Evolutionary conservation across 1,139 yeast species (phyloP), one percentile per base, ranked within the genome.

Genomic region (Wickerhamomyces sp.): DNA sequence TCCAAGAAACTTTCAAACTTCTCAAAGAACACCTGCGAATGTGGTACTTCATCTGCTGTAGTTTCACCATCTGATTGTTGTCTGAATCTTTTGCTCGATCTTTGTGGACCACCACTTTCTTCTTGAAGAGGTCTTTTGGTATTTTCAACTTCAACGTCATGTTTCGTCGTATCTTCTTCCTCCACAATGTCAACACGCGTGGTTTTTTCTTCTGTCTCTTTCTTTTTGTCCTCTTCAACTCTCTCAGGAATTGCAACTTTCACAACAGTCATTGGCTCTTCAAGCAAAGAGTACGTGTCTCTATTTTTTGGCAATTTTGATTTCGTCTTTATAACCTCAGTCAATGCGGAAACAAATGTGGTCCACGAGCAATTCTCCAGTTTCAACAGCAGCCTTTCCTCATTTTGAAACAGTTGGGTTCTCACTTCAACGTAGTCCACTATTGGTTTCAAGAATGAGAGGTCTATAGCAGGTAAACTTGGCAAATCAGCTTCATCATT

Each of bases 241-340:
- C 6, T 21, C 23, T 28, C 54, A 27, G 14, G 43, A 41, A 28
- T 13, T 12, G 32, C 24, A 35, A 70, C 61, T 5, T 32, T 38
- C 0, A 75, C 45, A 9, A 59, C 55, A 37, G 75, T 81, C 4
- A 75, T 56, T 0, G 79, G 69, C 8, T 57, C 60, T 25, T 69
- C 72, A 0, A 74, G 62, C 20, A 75, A 60, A 16, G 62, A 51
- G 45, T 80, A 78, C 0, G 73, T 70, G 42, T 80, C 86, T 16
- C 52, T 45, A 17, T 47, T 46, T 30, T 43, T 41, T 10, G 28
- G 28, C 5, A 41, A 39, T 16, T 53, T 46, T 3, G 44, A 31
- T 33, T 54, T 62, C 3, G 47, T 33, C 21, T 50, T 54, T 1
- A 57, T 37, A 1, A 48, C 32, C 6, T 37, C 45, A 16, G 43